Conservation (phyloP, 2,329 filamentous ascomycete species). For the Albophoma yamanashiensis region DNA sequence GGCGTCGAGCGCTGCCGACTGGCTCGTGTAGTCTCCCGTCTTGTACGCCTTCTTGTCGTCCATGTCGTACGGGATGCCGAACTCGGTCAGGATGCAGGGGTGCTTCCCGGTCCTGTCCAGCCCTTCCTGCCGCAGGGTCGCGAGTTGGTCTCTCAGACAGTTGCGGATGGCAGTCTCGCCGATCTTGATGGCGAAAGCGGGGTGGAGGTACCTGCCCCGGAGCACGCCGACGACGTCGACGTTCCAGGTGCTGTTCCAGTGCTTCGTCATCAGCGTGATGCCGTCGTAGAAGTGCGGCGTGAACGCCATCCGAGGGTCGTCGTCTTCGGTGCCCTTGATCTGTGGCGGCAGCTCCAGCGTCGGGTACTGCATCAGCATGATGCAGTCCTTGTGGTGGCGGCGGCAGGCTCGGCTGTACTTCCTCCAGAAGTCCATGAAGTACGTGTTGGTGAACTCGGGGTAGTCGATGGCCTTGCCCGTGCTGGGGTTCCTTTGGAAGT, state of each 20-base stretch:
- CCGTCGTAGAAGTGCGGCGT: constrained; percentile 96
- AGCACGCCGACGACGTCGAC: constrained; percentile 90
- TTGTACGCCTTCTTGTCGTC: constrained; percentile 92
- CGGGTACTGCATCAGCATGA: constrained; percentile 85
- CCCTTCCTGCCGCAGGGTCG: constrained; percentile 74
- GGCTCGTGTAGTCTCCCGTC: constrained; percentile 89
- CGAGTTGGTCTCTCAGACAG: constrained; percentile 80
- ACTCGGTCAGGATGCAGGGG: constrained; percentile 85
- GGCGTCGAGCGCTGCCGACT: constrained; percentile 86
- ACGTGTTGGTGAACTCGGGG: constrained; percentile 78
- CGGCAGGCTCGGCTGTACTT: constrained; percentile 67
- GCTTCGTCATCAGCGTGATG: constrained; percentile 93
- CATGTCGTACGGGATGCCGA: constrained; percentile 98
- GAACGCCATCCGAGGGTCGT: constrained; percentile 84
- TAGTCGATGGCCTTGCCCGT: constrained; percentile 70
- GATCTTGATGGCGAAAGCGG: constrained; percentile 84
- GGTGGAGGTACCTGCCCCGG: constrained; percentile 77
- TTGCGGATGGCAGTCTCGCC: constrained; percentile 92
- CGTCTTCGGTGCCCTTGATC: constrained; percentile 79
- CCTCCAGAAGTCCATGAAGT: constrained; percentile 81
- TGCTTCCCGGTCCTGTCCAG: constrained; percentile 80
- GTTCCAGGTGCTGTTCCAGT: constrained; percentile 97
- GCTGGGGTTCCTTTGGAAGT: constrained; percentile 70
- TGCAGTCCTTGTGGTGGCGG: constrained; percentile 63
- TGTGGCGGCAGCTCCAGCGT: constrained; percentile 83